Base-by-base conservation (phyloP, 805 yeast species). In the Candida michaelii region DNA sequence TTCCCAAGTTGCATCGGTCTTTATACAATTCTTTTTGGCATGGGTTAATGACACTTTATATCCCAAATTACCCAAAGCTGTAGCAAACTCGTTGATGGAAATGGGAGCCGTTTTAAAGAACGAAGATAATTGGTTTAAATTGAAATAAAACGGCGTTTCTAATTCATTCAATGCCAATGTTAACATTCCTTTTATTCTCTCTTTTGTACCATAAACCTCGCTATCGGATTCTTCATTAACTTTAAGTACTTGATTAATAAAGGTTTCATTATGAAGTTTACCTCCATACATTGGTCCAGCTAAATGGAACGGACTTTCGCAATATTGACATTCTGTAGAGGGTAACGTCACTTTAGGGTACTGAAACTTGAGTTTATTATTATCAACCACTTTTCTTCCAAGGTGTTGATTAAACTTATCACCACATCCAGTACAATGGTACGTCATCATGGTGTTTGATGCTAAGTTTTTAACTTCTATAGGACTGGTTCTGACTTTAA, bases 211-310 rank as follows among this genome's bases (percentile, higher is more conserved):
- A 60, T 88, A 93, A 0, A 76, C 71, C 4, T 71, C 76, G 19
- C 72, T 71, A 42, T 75, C 80, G 16, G 80, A 73, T 7, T 62
- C 62, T 18, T 62, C 56, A 55, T 82, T 76, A 49, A 80, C 63
- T n/a, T 73, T 69, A 42, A 88, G 71, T 35, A 90, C 73, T 50
- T 71, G 77, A 19, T 78, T 71, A 32, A 91, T 71, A 54, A 91
- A 93, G 14, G 74, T 79, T 18, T 61, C 58, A 56, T 84, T 76
- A 56, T 91, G 98, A 44, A 93, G 62, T 5, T 75, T 70, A 0
- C 89, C 95, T 9, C 82, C 89, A 86, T 96, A 93, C 96, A 93
- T 86, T 46, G 99, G 99, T 3, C 99, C 99, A 6, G 91, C 89
- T 27, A 93, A 59, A 58, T 87, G 95, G 60, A 79, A 78, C 1